Conservation (phyloP, 257 asterid genomes). For the Solanum etuberosum region DNA sequence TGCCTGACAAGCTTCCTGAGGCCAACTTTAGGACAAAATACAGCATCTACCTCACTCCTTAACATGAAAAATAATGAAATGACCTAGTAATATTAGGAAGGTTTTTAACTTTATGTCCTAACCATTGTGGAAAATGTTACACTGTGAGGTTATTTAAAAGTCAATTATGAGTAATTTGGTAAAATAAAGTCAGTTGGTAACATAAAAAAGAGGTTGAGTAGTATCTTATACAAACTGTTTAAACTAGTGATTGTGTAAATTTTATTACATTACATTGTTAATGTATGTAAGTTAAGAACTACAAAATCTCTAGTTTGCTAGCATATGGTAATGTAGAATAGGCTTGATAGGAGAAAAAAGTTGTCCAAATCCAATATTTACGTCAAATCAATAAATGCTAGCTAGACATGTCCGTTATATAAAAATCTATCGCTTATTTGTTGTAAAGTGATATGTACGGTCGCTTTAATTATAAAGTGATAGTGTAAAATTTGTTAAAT, state of each 20-base stretch:
- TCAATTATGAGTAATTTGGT: background rate
- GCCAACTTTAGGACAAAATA: background rate
- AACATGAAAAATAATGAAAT: background rate
- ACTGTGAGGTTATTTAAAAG: background rate
- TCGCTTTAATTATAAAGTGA: background rate
- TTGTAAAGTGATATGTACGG: background rate
- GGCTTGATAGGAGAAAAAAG: background rate
- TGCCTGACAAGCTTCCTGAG: background rate
- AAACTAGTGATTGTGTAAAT: background rate
- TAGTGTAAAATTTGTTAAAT: background rate
- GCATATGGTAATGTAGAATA: background rate
- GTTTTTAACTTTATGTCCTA: background rate
- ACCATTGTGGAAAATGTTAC: background rate
- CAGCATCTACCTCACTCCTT: background rate
- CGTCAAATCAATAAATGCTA: background rate
- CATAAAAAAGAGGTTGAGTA: background rate
- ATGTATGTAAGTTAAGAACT: background rate
- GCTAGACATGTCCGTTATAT: background rate
- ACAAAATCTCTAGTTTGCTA: background rate
- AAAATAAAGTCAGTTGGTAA: background rate
- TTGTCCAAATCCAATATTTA: background rate
- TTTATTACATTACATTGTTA: background rate
- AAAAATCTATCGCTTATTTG: background rate
- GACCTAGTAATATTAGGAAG: background rate
- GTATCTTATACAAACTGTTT: background rate